phyloP scores from a whole-genome alignment of 768 basidiomycete species.

The Roridomyces roridus region DNA sequence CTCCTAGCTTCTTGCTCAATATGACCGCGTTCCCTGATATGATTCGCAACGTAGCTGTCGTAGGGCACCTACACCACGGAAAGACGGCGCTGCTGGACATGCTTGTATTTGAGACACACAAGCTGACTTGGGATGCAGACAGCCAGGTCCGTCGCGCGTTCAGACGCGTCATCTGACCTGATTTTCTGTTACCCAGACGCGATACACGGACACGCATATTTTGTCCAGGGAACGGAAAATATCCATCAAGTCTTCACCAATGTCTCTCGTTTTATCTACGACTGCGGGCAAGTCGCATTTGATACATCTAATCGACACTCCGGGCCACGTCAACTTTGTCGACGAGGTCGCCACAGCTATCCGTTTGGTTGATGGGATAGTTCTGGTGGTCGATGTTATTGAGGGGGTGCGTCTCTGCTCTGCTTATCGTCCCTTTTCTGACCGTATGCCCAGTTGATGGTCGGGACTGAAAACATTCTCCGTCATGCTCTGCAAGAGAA shows the following conservation, averaged over 20 bases:
- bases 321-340: conserved; percentile 98
- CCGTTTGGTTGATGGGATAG: conserved; percentile 87
- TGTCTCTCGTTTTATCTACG: conserved; percentile 88
- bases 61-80: conserved; percentile 97
- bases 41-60: conserved; percentile 95
- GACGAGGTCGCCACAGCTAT: conserved; percentile 94
- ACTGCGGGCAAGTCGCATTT: conserved; percentile 93
- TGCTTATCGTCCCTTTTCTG: conserved; percentile 17
- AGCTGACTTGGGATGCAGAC: conserved; percentile 92
- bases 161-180: conserved; percentile 4
- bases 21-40: conserved; percentile 92
- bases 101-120: conserved; percentile 96
- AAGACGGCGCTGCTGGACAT: conserved; percentile 98
- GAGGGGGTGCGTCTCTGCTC: conserved; percentile 78
- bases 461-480: conserved; percentile 87
- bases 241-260: conserved; percentile 96
- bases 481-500: conserved; percentile 90
- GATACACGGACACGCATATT: conserved; percentile 96
- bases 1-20: conserved; percentile 83
- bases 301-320: conserved; percentile 94
- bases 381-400: conserved; percentile 97
- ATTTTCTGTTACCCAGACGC: conserved; percentile 56
- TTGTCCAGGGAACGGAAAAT: conserved; percentile 89
- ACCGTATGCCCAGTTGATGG: conserved; percentile 72
- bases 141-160: conserved; percentile 63